Conservation (phyloP, 1,284 basidiomycete genomes). For the Tilletiaria anomala region DNA sequence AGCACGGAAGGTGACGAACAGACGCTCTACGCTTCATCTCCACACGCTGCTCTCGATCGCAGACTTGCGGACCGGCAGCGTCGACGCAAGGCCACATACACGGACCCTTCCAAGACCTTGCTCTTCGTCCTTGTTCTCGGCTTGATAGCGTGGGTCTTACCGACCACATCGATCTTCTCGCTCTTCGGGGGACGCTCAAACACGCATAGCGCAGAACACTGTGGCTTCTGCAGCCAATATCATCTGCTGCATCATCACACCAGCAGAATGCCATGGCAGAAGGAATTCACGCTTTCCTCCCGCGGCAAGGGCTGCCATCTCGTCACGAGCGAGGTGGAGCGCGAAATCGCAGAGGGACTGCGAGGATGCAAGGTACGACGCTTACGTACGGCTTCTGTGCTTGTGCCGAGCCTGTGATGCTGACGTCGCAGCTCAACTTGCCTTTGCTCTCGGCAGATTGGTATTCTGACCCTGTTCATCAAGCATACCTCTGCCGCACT, state of each 20-base stretch:
- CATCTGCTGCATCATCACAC: not conserved
- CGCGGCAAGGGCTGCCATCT: constrained; percentile 55
- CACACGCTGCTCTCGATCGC: too few relatives aligned
- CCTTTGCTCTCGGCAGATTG: not conserved
- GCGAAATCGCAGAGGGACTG: constrained; percentile 59
- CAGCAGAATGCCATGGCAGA: constrained; percentile 72
- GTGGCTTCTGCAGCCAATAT: not conserved
- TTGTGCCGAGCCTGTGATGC: too few relatives aligned
- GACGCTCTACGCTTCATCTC: too few relatives aligned
- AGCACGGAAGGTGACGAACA: too few relatives aligned
- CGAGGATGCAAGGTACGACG: too few relatives aligned
- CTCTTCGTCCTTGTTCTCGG: not conserved
- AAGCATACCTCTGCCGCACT: constrained; percentile 81
- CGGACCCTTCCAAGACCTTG: not conserved
- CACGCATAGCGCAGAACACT: not conserved
- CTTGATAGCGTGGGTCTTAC: not conserved
- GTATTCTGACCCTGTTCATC: constrained; percentile 46
- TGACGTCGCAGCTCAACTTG: too few relatives aligned
- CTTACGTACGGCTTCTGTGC: not conserved
- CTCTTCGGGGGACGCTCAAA: not conserved
- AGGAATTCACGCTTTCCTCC: constrained; percentile 52
- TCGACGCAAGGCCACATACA: too few relatives aligned
- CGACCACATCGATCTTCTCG: not conserved
- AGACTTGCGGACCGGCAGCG: too few relatives aligned
- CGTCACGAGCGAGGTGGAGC: constrained; percentile 63